A percentile compares a stretch with the other conserved stretches of the same genome.
These are phyloP conservation scores for Rhododendron mucronatum DNA, from an alignment of 148 eudicot species.

Conservation along the genomic window DNA sequence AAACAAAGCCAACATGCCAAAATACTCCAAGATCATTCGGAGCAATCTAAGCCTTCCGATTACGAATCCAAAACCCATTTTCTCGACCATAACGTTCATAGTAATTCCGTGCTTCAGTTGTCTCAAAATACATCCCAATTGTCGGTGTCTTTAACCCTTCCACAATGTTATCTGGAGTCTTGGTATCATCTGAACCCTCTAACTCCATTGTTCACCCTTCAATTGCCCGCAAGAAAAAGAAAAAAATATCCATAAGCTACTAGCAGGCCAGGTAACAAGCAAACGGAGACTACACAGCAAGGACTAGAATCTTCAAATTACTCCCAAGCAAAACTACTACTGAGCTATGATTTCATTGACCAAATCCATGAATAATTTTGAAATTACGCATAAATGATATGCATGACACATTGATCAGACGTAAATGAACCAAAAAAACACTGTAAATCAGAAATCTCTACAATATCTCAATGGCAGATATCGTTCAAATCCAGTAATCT, in stretches of 20 bases:
- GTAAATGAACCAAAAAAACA: background rate
- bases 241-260: background rate
- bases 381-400: background rate
- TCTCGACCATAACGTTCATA: no score
- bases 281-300: background rate
- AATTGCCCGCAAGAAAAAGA: background rate
- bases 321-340: background rate
- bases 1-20: no score
- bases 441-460: background rate
- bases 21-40: no score
- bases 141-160: no score
- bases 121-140: no score
- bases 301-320: background rate
- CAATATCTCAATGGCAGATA: background rate
- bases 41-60: no score
- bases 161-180: no score
- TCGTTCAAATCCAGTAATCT: background rate
- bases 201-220: no score
- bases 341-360: background rate
- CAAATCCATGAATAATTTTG: background rate
- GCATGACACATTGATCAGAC: background rate
- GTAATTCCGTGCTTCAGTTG: no score
- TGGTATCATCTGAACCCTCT: no score
- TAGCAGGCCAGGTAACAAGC: background rate
- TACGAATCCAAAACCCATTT: no score